A percentile compares a stretch with the other conserved stretches of the same genome.
These are phyloP conservation scores for Neofusicoccum sp. DNA, from an alignment of 2,329 filamentous ascomycete genomes.

Conservation along the genomic window DNA sequence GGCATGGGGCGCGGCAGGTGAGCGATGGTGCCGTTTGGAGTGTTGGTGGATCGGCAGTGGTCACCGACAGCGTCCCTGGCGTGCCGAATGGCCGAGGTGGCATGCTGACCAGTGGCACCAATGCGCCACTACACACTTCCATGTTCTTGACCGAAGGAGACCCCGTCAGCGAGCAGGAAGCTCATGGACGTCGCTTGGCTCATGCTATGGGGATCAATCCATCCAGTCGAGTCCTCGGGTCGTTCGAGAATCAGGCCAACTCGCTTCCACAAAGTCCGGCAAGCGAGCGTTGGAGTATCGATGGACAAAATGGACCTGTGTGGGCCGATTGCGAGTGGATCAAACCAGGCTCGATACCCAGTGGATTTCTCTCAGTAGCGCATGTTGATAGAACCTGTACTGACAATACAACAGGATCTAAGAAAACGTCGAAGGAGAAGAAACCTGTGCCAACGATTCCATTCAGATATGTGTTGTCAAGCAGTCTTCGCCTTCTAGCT, in stretches of 20 bases:
- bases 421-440: slow-evolving; percentile 28
- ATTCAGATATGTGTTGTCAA: slow-evolving; percentile 63
- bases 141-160: slow-evolving; percentile 53
- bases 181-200: slow-evolving; percentile 73
- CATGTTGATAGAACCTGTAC: not conserved
- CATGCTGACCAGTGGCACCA: slow-evolving; percentile 67
- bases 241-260: not conserved
- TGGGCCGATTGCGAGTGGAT: slow-evolving; percentile 46
- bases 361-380: slow-evolving; percentile 24
- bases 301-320: slow-evolving; percentile 20
- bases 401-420: slow-evolving; percentile 25
- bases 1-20: slow-evolving; percentile 41
- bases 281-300: not conserved
- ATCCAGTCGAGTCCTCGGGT: slow-evolving; percentile 60
- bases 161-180: slow-evolving; percentile 61
- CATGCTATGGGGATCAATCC: slow-evolving; percentile 78
- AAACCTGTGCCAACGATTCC: slow-evolving; percentile 65
- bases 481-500: slow-evolving; percentile 24
- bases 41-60: slow-evolving; percentile 67
- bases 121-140: slow-evolving; percentile 63
- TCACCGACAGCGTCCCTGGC: slow-evolving; percentile 48
- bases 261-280: not conserved
- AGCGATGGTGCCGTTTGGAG: slow-evolving; percentile 74
- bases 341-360: slow-evolving; percentile 28
- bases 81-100: slow-evolving; percentile 63